Conservation (phyloP, 257 asterid species). For the Nicotiana tabacum region DNA sequence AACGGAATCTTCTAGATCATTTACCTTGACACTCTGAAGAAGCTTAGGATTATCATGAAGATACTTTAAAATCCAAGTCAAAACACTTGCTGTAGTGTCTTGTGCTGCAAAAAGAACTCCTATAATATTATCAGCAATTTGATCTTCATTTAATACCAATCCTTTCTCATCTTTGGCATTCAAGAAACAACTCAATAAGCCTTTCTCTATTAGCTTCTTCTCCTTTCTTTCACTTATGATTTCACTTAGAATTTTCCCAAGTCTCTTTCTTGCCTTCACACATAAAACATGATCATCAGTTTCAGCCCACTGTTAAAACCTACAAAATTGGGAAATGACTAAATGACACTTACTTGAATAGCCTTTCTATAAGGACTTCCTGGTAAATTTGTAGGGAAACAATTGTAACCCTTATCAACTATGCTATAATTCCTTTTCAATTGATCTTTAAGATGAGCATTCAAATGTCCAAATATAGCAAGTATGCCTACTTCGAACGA, state of each 20-base stretch:
- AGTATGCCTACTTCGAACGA: constrained; percentile 79
- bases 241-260: constrained; percentile 42
- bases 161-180: constrained; percentile 41
- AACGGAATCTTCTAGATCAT: background rate
- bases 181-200: constrained; percentile 49
- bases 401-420: constrained; percentile 72
- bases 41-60: constrained; percentile 58
- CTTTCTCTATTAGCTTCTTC: constrained; percentile 30
- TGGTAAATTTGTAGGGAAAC: constrained; percentile 61
- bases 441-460: constrained; percentile 45
- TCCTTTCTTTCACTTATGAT: constrained; percentile 56
- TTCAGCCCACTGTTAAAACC: background rate
- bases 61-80: constrained; percentile 82
- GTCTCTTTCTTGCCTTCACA: constrained; percentile 72
- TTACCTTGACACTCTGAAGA: constrained; percentile 59
- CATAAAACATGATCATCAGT: background rate
- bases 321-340: background rate
- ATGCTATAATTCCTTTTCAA: constrained; percentile 50
- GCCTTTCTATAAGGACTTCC: constrained; percentile 57
- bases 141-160: constrained; percentile 44
- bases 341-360: constrained; percentile 32
- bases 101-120: constrained; percentile 90
- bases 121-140: constrained; percentile 73
- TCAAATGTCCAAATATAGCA: constrained; percentile 60
- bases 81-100: constrained; percentile 77